Evolutionary conservation across 805 yeast species (phyloP).

Genomic region (Suhomyces kilbournensis): DNA sequence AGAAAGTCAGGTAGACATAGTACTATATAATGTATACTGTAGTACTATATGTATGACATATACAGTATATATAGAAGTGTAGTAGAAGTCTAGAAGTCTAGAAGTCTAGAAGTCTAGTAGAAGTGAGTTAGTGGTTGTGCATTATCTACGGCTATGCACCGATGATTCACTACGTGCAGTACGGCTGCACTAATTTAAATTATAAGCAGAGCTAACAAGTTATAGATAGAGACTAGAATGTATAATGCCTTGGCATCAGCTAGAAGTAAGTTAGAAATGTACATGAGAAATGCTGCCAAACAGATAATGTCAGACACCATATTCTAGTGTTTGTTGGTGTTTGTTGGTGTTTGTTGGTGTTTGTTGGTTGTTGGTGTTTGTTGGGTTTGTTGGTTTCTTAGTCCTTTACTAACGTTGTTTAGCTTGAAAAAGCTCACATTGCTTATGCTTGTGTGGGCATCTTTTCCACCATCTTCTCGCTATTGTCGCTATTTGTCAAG

Average conservation of each 20-base stretch:
- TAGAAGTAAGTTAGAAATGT: conserved; percentile 19
- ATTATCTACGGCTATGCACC: background rate
- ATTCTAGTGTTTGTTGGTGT: too few relatives aligned
- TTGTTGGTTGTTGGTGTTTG: too few relatives aligned
- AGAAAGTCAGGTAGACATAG: too few relatives aligned
- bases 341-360: too few relatives aligned
- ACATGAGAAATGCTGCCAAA: too few relatives aligned
- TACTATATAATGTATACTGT: too few relatives aligned
- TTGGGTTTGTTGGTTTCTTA: too few relatives aligned
- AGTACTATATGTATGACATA: background rate
- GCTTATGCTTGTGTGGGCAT: conserved; percentile 88
- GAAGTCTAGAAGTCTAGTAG: too few relatives aligned
- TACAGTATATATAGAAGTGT: too few relatives aligned
- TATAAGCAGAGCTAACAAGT: background rate
- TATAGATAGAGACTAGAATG: background rate
- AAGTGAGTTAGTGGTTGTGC: too few relatives aligned
- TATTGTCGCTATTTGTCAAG: conserved; percentile 77
- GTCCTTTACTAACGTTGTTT: conserved; percentile 12
- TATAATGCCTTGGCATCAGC: conserved; percentile 15
- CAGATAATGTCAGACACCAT: too few relatives aligned
- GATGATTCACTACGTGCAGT: background rate
- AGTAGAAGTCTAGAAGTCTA: too few relatives aligned
- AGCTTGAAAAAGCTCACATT: conserved; percentile 66
- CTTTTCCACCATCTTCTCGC: conserved; percentile 75
- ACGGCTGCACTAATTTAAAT: background rate